Evolutionary conservation across 345 rosid genomes (phyloP).

Genomic region (Eutrema yunnanense): DNA sequence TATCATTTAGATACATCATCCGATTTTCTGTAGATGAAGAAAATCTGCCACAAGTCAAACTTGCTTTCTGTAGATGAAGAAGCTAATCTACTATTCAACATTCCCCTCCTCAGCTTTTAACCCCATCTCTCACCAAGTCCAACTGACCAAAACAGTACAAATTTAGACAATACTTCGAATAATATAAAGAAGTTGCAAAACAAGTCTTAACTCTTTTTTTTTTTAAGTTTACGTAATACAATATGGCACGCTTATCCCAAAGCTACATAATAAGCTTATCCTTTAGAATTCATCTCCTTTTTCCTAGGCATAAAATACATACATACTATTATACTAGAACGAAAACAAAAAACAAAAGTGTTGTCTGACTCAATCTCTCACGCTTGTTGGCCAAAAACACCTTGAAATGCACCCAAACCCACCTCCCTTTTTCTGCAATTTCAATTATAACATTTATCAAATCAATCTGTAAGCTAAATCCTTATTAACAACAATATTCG

Average conservation of each 20-base stretch:
- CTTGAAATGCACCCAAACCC: conserved; percentile 67
- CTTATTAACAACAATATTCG: not conserved
- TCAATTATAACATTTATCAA: not conserved
- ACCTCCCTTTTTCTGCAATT: conserved; percentile 52
- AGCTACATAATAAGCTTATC: not conserved
- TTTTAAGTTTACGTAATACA: not conserved
- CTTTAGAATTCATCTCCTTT: not conserved
- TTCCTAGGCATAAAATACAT: conserved; percentile 1
- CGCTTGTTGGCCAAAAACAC: conserved; percentile 60
- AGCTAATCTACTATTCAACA: not conserved
- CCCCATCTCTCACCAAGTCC: not conserved
- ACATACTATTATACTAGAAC: not conserved
- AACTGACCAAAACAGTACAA: not conserved
- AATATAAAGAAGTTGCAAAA: not conserved
- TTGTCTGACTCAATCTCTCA: conserved; percentile 14
- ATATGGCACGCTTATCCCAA: not conserved
- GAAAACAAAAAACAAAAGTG: not conserved
- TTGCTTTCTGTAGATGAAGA: not conserved
- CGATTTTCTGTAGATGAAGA: not conserved
- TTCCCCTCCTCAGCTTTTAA: conserved; percentile 7
- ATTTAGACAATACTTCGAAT: not conserved
- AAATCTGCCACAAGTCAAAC: conserved; percentile 1
- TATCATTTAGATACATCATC: not conserved
- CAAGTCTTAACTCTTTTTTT: not conserved
- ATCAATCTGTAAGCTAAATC: not conserved